Base-by-base conservation (phyloP, 805 yeast genomes). In the Cyberlindnera xishuangbannaensis region DNA sequence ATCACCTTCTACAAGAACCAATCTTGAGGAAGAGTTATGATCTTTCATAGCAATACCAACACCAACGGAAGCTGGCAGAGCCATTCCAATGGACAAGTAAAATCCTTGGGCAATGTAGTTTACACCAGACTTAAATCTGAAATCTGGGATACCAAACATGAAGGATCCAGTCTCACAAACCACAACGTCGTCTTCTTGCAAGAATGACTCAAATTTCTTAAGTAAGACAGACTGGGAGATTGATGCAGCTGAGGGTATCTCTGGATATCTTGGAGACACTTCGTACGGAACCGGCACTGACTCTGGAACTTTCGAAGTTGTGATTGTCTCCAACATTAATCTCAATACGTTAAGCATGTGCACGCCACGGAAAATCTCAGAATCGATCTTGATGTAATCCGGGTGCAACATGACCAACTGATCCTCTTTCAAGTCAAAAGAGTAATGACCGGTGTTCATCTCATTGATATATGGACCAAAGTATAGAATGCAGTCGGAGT, bases 71-170 rank as follows among this genome's bases (percentile, higher is more conserved):
- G 88, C 83, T 3, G 96, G 96, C 18, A 88, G 63, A 0, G 95
- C 90, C 63, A 75, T 83, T 6, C 97, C 97, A 48, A 88, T 88
- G 2, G 95, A 84, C 7, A 87, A 73, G 53, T 80, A 88, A 51
- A 80, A 83, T 15, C 77, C 71, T 59, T 85, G 95, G 3, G 85
- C 70, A 24, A 79, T 62, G 33, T 66, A 61, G 32, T 62, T 62
- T 18, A 71, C 61, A 34, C 71, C 67, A 14, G 56, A 49, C 25
- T 87, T 83, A 38, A 88, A 70, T 44, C 63, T 61, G 21, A 81
- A 53, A 49, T 83, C 90, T 19, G 84, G 75, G 27, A 81, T 52
- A 7, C 81, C 88, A 61, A 85, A 86, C 66, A 80, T 77, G 52
- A 83, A 73, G 2, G 95, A 77, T 32, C 95, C 87, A 2, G 95